phyloP scores from a whole-genome alignment of 2,329 filamentous ascomycete genomes.

The Xylariaceae sp. region DNA sequence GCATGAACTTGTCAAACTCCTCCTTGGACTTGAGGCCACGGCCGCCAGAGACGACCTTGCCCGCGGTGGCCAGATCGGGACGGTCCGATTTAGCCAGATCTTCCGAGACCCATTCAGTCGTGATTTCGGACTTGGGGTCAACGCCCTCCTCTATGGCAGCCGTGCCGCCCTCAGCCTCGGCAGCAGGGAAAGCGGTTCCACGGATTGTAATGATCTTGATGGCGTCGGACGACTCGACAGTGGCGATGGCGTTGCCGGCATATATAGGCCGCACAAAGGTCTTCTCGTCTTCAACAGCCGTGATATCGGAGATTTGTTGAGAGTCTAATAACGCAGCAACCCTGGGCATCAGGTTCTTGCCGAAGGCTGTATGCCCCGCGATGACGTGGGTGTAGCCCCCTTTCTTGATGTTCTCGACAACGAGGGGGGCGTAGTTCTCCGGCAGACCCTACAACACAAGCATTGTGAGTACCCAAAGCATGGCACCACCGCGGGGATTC shows the following conservation, averaged over 20 bases:
- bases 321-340: slow-evolving; percentile 87
- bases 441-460: slow-evolving; percentile 64
- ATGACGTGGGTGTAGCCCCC: slow-evolving; percentile 90
- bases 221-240: slow-evolving; percentile 80
- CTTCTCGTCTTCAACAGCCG: slow-evolving; percentile 76
- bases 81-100: slow-evolving; percentile 89
- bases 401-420: slow-evolving; percentile 96
- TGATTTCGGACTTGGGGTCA: slow-evolving; percentile 70
- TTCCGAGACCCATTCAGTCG: slow-evolving; percentile 88
- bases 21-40: slow-evolving; percentile 96
- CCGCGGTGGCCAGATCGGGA: slow-evolving; percentile 85
- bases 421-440: slow-evolving; percentile 88
- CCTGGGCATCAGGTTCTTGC: slow-evolving; percentile 88
- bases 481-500: not conserved
- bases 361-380: slow-evolving; percentile 88
- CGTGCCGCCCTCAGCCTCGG: slow-evolving; percentile 64
- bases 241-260: slow-evolving; percentile 93
- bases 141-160: slow-evolving; percentile 74
- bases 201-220: slow-evolving; percentile 90
- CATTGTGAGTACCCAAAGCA: not conserved
- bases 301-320: slow-evolving; percentile 93
- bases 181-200: slow-evolving; percentile 82
- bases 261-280: slow-evolving; percentile 97
- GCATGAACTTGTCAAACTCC: slow-evolving; percentile 89
- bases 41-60: slow-evolving; percentile 85